These are phyloP conservation scores for Plasmodium knowlesi DNA, from an alignment of 169 alveolate species.

Conservation along the genomic window DNA sequence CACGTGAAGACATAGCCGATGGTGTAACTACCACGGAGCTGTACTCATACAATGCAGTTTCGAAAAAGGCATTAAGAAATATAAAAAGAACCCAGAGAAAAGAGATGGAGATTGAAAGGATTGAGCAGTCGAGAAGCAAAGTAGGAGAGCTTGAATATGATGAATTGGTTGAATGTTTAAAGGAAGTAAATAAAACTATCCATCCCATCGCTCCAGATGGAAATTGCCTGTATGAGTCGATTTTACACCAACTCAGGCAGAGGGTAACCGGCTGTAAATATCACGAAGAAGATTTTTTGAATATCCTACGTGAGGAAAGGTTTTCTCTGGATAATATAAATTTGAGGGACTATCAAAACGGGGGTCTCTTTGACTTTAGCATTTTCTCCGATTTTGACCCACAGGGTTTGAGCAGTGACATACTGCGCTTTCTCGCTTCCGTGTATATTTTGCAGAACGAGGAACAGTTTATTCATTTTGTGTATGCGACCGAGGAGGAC, in stretches of 20 bases:
- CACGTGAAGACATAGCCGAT: neutral
- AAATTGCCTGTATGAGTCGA: slow-evolving; percentile 66
- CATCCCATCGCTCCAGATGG: slow-evolving; percentile 70
- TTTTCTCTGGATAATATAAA: slow-evolving; percentile 31
- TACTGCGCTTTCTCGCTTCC: slow-evolving; percentile 34
- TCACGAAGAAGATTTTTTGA: slow-evolving; percentile 12
- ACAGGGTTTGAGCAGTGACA: slow-evolving; percentile 21
- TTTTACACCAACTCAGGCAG: slow-evolving; percentile 60
- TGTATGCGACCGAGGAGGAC: slow-evolving; percentile 8
- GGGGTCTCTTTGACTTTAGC: slow-evolving; percentile 17
- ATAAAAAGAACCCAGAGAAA: slow-evolving; percentile 23
- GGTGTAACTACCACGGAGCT: slow-evolving; percentile 2
- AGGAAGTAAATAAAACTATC: slow-evolving; percentile 30
- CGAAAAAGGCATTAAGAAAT: slow-evolving; percentile 45
- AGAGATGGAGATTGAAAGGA: slow-evolving; percentile 37
- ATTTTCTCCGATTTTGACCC: slow-evolving; percentile 41
- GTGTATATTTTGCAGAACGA: slow-evolving; percentile 45
- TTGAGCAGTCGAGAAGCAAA: slow-evolving; percentile 41
- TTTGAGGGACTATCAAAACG: slow-evolving; percentile 41
- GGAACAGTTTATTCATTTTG: slow-evolving; percentile 15
- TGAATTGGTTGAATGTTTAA: slow-evolving; percentile 14
- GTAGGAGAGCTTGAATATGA: slow-evolving; percentile 40
- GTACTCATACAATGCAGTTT: slow-evolving; percentile 21
- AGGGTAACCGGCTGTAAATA: slow-evolving; percentile 22
- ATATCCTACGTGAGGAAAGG: slow-evolving; percentile 21